Percentiles rank a stretch among this genome's conserved stretches.
These are phyloP conservation scores for Blastobotrys indianensis DNA, from an alignment of 1,139 yeast genomes.

Conservation along the genomic window DNA sequence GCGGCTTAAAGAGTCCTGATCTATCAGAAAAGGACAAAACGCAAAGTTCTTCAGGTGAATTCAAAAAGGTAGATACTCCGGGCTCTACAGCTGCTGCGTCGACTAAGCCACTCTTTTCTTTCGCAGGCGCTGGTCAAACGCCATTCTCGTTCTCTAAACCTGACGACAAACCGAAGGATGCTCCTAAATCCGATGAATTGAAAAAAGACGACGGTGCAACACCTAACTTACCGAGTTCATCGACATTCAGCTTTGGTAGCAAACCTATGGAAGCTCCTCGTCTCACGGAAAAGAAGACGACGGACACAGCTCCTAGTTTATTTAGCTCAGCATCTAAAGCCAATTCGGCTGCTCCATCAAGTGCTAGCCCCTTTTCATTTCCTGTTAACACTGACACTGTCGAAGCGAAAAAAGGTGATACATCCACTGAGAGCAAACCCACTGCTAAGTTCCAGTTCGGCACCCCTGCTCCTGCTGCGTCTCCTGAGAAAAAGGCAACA, in stretches of 20 bases:
- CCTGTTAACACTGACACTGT: no score
- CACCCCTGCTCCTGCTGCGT: background rate
- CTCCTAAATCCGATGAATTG: no score
- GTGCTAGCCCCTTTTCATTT: background rate
- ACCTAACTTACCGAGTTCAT: no score
- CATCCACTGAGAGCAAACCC: background rate
- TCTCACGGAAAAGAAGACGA: background rate
- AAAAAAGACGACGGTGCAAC: no score
- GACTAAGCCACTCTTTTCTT: background rate
- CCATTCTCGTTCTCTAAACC: background rate
- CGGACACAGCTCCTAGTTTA: constrained; percentile 7
- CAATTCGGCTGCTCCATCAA: background rate
- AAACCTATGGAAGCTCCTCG: background rate
- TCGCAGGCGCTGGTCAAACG: background rate
- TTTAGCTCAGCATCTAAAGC: constrained; percentile 19
- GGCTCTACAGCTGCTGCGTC: background rate
- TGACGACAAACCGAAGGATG: background rate
- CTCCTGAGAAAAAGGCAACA: background rate
- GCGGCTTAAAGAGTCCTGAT: background rate
- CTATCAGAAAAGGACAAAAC: background rate
- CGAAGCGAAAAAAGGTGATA: background rate
- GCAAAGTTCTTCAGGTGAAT: no score
- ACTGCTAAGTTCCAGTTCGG: background rate
- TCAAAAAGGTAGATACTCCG: no score
- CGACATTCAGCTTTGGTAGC: background rate